Base-by-base conservation (phyloP, 1,284 basidiomycete genomes). In the Ustilago sp. region DNA sequence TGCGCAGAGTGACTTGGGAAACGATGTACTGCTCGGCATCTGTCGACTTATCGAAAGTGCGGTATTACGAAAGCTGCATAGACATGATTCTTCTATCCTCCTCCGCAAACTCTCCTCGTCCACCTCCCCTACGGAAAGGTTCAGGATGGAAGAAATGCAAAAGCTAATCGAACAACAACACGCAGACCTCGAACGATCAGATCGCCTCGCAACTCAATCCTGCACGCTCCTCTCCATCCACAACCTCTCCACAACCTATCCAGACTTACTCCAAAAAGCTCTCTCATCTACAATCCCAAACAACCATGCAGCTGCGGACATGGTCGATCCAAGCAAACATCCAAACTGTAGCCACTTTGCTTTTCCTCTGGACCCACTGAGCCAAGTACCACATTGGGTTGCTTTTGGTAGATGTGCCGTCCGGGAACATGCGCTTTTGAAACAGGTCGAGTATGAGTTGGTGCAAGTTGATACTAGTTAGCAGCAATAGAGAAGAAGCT, bases 21-120 rank as follows among this genome's bases (percentile, higher is more conserved):
- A 72, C 47, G 55, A 62, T 6, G 69, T 72, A 2, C 57, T 80
- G 4, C 62, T 74, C 8, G 80, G 76, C 23, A 32, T 81, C 2
- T 81, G 80, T 54, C 39, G 76, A 11, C 51, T 80, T 17, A 32
- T 81, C 19, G 80, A 81, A 58, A 41, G 66, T 3, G 63, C 68
- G 0, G 76, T 81, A n/a, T 52, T 80, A 38, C 54, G 78, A 4
- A 72, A 77, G 15, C 48, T 80, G 12, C 65, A 67, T 34, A 41
- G 43, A 0, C 72, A 81, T 62, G 79, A 81, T 43, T 48, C 65
- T n/a, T n/a, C n/a, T 4, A 9, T 66, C 34, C 59, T 81, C 0
- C 52, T 8, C 6, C 43, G 45, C 6, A 43, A 45, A 12, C 32
- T 34, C 19, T 32, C 56, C 60, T 32, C 34, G 31, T n/a, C 9